Evolutionary conservation across 306 rosid genomes (phyloP), one percentile per base, ranked within the genome.

Genomic region (Sphenostylis stenocarpa): DNA sequence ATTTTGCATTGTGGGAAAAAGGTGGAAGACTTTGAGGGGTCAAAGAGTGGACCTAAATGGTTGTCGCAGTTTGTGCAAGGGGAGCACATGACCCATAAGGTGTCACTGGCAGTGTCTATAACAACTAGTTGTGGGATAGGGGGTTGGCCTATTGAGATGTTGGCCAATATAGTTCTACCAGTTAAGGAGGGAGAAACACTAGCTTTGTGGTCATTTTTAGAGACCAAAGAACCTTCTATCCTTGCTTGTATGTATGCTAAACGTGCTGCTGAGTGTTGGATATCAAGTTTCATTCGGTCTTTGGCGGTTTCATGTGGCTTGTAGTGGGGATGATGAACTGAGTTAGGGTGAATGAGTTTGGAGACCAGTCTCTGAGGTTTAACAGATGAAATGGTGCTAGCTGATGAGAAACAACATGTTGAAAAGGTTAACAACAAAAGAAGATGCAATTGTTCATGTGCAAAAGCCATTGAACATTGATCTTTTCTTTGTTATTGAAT

Each of bases 101-200:
- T 3, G 17, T 15, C 24, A 68, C 88, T 84, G 24, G 51, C 86
- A 0, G 88, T 87, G 81, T 87, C 90, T 49, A 85, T 12, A 1
- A 65, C 13, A 8, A 78, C 45, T 66, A 88, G 81, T 38, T 88
- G 87, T 66, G 86, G 81, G 28, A 48, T 14, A 1, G 87, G 86
- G 15, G 89, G 87, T n/a, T 81, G 83, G 31, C 91, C 91, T 16
- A 85, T 48, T 28, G 91, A 85, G 79, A 85, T 6, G 43, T 81
- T 85, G 28, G 80, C 89, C 11, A 76, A 15, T 8, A 85, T 17
- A 6, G 72, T 3, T 31, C 57, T 5, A 20, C 70, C 61, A 0
- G 5, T 23, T 29, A 48, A 14, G 0, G 87, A 5, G 51, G 79
- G 63, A 68, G 44, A 36, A 52, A 73, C 38, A 16, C 3, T 16